Evolutionary conservation across 106 monocot species (phyloP).

Genomic region (Agapanthus africanus): DNA sequence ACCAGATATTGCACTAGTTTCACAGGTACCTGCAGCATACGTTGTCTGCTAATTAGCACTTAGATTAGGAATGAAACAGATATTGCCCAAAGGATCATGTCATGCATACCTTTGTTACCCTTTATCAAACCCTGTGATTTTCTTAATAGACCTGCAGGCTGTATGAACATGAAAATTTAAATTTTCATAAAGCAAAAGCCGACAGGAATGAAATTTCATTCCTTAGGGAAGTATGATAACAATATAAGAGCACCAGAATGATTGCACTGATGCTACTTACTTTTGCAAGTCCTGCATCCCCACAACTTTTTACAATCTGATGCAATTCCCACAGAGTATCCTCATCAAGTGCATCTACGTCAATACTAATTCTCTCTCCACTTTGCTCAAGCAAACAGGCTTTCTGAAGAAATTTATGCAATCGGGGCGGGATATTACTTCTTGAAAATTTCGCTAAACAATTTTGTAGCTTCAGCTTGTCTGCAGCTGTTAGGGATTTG

Average conservation of each 20-base stretch:
- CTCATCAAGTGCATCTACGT: slow-evolving; percentile 22
- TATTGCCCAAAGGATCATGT: not conserved
- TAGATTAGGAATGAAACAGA: not conserved
- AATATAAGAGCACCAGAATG: slow-evolving; percentile 2
- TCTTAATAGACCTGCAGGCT: slow-evolving; percentile 17
- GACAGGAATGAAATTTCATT: not conserved
- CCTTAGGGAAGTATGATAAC: not conserved
- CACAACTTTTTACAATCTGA: slow-evolving; percentile 4
- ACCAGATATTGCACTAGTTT: slow-evolving; percentile 2
- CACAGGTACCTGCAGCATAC: slow-evolving; percentile 2
- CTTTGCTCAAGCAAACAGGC: not conserved
- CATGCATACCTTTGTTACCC: slow-evolving; percentile 17
- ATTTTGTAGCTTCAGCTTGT: slow-evolving; percentile 19
- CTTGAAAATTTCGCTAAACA: slow-evolving; percentile 17
- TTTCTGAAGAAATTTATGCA: slow-evolving; percentile 18
- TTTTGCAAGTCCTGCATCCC: slow-evolving; percentile 6
- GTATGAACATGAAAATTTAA: not conserved
- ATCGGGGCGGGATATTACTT: not conserved
- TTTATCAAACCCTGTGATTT: not conserved
- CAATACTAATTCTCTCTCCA: slow-evolving; percentile 4
- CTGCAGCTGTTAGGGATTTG: slow-evolving; percentile 11
- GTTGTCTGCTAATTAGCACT: slow-evolving; percentile 3
- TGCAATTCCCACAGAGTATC: slow-evolving; percentile 20
- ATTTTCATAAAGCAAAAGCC: not conserved
- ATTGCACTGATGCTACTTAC: slow-evolving; percentile 9